phyloP scores from a whole-genome alignment of 75 land plant genomes.

The Cryptomeria japonica region DNA sequence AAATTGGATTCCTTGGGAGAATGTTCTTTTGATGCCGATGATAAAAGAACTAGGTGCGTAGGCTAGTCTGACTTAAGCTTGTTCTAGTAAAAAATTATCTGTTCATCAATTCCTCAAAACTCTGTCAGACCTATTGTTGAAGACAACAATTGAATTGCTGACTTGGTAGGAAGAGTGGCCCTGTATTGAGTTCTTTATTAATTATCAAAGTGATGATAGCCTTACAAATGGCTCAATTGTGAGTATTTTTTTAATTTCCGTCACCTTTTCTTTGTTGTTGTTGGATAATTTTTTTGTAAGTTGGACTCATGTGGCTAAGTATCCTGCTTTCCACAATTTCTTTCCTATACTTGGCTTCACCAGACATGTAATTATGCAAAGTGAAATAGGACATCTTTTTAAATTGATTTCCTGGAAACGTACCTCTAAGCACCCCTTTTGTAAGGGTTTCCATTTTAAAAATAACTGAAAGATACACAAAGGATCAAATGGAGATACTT shows the following conservation, averaged over 20 bases:
- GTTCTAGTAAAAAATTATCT: neutral
- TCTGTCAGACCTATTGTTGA: neutral
- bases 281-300: neutral
- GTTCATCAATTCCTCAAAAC: neutral
- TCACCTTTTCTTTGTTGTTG: neutral
- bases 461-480: neutral
- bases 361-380: neutral
- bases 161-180: neutral
- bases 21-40: neutral
- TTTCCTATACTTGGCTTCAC: neutral
- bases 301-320: neutral
- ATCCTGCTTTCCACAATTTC: neutral
- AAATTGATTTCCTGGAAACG: neutral
- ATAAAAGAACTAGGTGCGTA: neutral
- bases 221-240: neutral
- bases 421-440: neutral
- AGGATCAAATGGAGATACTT: neutral
- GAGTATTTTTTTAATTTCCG: neutral
- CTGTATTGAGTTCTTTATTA: neutral
- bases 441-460: neutral
- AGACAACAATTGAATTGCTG: neutral
- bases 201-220: neutral
- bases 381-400: neutral
- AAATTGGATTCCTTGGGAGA: neutral
- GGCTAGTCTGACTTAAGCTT: neutral